phyloP scores from a whole-genome alignment of 768 basidiomycete species.

The Calvatia gigantea region DNA sequence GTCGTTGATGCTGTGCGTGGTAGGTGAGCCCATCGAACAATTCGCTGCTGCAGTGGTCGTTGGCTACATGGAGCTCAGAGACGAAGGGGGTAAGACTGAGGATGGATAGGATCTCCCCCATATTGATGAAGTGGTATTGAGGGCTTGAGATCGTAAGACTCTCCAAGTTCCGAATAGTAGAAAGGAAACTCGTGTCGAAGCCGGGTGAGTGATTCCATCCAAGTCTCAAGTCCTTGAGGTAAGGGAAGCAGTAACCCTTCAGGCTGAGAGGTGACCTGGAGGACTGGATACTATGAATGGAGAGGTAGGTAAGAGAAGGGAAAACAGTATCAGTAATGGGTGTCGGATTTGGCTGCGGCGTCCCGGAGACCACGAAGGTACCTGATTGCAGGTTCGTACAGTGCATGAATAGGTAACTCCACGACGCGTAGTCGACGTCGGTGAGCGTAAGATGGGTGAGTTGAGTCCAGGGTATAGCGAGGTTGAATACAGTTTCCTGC shows the following conservation, averaged over 20 bases:
- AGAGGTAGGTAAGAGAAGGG: not conserved
- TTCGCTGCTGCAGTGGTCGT: not conserved
- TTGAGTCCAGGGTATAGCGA: not conserved
- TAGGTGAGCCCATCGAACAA: slow-evolving; percentile 5
- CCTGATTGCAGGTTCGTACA: slow-evolving; percentile 1
- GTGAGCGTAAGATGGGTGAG: slow-evolving; percentile 7
- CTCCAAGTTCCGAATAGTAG: not conserved
- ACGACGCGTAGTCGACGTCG: slow-evolving; percentile 1
- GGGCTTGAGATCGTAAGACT: slow-evolving; percentile 2
- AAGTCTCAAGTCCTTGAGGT: not conserved
- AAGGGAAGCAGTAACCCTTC: slow-evolving; percentile 5
- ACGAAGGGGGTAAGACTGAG: not conserved
- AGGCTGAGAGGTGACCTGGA: slow-evolving; percentile 1
- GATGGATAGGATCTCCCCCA: not conserved
- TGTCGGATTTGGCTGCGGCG: not conserved
- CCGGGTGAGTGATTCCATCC: slow-evolving; percentile 5
- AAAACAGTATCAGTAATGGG: not conserved
- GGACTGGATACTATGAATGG: slow-evolving; percentile 2
- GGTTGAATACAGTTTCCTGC: not conserved
- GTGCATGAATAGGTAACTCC: not conserved
- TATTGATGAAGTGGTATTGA: not conserved
- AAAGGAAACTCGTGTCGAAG: slow-evolving; percentile 4
- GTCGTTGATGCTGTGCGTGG: slow-evolving; percentile 2
- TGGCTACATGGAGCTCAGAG: not conserved
- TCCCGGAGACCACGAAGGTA: slow-evolving; percentile 5